Conservation (phyloP, 163 green algal species). For the Scenedesmus sp. region DNA sequence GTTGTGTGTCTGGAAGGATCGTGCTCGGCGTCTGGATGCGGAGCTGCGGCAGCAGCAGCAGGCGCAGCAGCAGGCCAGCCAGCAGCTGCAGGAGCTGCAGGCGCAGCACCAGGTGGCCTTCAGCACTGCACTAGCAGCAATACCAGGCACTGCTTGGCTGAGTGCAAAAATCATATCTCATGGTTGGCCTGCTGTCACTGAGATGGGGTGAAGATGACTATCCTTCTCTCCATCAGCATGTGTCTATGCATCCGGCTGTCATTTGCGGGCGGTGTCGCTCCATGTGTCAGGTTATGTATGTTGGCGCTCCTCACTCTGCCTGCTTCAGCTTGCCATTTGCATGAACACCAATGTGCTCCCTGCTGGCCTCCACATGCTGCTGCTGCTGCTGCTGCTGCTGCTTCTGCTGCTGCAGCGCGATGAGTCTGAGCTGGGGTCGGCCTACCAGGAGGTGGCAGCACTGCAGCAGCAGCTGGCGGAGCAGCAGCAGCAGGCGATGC, state of each 20-base stretch:
- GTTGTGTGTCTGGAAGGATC: not conserved
- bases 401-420: not conserved
- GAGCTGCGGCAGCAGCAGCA: slow-evolving; percentile 21
- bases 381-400: not conserved
- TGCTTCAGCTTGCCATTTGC: not conserved
- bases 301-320: not conserved
- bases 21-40: not conserved
- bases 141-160: not conserved
- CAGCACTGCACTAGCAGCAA: slow-evolving; percentile 1
- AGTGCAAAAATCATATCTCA: too few relatives aligned
- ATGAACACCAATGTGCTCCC: not conserved
- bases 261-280: too few relatives aligned
- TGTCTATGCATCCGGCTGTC: too few relatives aligned
- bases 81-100: not conserved
- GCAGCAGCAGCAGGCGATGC: not conserved
- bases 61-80: not conserved
- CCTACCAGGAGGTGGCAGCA: slow-evolving; percentile 12
- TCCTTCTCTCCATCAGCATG: too few relatives aligned
- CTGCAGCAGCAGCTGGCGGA: slow-evolving; percentile 39
- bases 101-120: not conserved
- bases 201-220: too few relatives aligned
- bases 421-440: slow-evolving; percentile 10
- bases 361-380: not conserved
- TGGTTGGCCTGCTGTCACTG: too few relatives aligned
- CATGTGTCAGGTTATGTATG: not conserved